phyloP scores from a whole-genome alignment of 305 asterid genomes.

The Fraxinus albicans region DNA sequence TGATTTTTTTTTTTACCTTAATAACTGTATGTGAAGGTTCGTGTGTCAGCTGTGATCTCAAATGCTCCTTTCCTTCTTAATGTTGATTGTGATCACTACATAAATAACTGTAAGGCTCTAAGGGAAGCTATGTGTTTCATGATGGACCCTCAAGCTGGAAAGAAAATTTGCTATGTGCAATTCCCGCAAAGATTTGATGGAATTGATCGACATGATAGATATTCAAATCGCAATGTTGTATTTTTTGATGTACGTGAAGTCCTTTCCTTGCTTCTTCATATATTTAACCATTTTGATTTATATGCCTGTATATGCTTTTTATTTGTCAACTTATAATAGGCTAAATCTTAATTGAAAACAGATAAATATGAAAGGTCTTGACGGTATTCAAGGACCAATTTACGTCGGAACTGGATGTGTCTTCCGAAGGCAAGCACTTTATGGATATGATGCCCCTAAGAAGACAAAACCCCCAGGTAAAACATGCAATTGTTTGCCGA shows the following conservation, averaged over 20 bases:
- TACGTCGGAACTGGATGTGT: conserved; percentile 97
- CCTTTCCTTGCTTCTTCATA: neutral
- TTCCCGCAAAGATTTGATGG: conserved; percentile 98
- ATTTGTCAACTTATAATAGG: conserved; percentile 2
- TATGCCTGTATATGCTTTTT: neutral
- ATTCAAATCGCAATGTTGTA: conserved; percentile 92
- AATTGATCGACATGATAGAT: conserved; percentile 91
- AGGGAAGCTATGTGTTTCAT: conserved; percentile 98
- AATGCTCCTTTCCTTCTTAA: conserved; percentile 91
- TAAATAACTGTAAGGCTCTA: conserved; percentile 92
- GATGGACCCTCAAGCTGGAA: conserved; percentile 98
- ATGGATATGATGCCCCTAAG: conserved; percentile 88
- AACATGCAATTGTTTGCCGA: conserved; percentile 94
- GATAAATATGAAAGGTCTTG: conserved; percentile 98
- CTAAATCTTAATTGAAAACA: conserved; percentile 33
- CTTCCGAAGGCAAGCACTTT: conserved; percentile 92
- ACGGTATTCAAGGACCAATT: conserved; percentile 96
- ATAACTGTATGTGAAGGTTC: conserved; percentile 45
- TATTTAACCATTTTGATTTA: neutral
- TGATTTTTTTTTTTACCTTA: neutral
- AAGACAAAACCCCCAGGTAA: conserved; percentile 82
- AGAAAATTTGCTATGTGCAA: conserved; percentile 94
- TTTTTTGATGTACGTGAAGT: conserved; percentile 76
- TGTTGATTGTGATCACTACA: conserved; percentile 98
- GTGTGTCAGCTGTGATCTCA: conserved; percentile 92